phyloP scores from a whole-genome alignment of 805 yeast species.

The Metschnikowia shivogae region DNA sequence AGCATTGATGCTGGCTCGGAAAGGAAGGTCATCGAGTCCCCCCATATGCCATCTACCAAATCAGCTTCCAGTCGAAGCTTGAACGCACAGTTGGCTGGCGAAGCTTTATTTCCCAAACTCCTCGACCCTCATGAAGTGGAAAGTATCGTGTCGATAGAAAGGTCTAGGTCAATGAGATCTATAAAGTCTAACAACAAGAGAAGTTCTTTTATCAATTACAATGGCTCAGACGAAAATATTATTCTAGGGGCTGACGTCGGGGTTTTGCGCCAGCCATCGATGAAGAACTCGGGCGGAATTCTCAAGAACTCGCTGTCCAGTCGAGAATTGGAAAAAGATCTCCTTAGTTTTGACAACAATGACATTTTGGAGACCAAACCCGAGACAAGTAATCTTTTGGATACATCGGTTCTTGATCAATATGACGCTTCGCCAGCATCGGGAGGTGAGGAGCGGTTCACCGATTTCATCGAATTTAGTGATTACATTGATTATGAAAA shows the following conservation, averaged over 20 bases:
- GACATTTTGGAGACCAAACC: neutral
- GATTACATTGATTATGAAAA: constrained; percentile 40
- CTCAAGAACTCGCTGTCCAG: constrained; percentile 32
- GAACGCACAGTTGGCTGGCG: constrained; percentile 33
- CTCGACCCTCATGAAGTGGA: constrained; percentile 66
- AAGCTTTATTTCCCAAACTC: constrained; percentile 68
- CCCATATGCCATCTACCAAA: neutral
- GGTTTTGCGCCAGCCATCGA: constrained; percentile 16
- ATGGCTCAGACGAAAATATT: constrained; percentile 40
- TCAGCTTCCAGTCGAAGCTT: constrained; percentile 4
- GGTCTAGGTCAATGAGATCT: constrained; percentile 58
- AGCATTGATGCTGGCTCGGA: neutral
- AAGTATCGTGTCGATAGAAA: constrained; percentile 67
- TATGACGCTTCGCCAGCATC: neutral
- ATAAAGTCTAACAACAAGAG: constrained; percentile 33
- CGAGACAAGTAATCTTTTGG: neutral
- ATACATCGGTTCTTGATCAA: neutral
- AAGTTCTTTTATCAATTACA: constrained; percentile 36
- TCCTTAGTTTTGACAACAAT: constrained; percentile 10
- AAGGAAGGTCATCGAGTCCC: neutral
- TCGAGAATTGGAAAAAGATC: constrained; percentile 17
- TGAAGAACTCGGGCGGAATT: constrained; percentile 35
- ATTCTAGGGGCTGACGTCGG: constrained; percentile 23
- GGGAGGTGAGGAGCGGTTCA: constrained; percentile 14
- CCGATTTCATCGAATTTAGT: constrained; percentile 38